Percentiles rank a stretch among this genome's conserved stretches.
Evolutionary conservation across 129 eudicot genomes (phyloP).

Genomic region (Cynara cardunculus): DNA sequence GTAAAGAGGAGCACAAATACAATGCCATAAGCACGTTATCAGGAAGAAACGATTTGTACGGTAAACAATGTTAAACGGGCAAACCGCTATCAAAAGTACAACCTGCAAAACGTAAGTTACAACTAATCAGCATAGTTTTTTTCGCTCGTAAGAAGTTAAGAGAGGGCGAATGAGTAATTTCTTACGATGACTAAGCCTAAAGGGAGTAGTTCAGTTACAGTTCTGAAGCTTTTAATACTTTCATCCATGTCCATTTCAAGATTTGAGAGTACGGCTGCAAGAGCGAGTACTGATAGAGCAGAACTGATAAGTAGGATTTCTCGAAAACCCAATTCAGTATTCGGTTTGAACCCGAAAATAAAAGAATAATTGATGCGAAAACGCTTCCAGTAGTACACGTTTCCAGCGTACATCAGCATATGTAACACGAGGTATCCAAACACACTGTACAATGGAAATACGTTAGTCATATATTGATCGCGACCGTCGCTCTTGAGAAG

Average conservation of each 20-base stretch:
- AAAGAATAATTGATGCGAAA: constrained; percentile 47
- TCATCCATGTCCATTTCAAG: constrained; percentile 63
- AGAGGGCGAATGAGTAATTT: neutral
- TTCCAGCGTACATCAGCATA: constrained; percentile 39
- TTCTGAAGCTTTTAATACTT: constrained; percentile 18
- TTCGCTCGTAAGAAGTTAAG: neutral
- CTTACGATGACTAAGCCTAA: constrained; percentile 50
- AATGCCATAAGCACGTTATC: constrained; percentile 47
- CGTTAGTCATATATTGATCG: constrained; percentile 49
- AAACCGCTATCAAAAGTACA: constrained; percentile 46
- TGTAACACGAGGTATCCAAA: constrained; percentile 52
- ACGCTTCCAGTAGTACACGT: constrained; percentile 50
- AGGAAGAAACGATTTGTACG: constrained; percentile 64
- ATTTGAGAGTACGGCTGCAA: constrained; percentile 54
- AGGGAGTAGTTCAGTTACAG: constrained; percentile 49
- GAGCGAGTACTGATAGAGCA: constrained; percentile 50
- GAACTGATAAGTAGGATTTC: constrained; percentile 61
- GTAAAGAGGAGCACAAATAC: constrained; percentile 64
- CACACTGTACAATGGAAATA: constrained; percentile 68
- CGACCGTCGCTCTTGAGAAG: constrained; percentile 46
- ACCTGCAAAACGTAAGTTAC: constrained; percentile 32
- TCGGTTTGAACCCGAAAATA: constrained; percentile 49
- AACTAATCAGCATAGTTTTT: neutral
- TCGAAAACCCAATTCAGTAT: constrained; percentile 53
- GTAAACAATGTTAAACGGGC: constrained; percentile 63